Conservation (phyloP, 331 rosid genomes). For the Stylosanthes scabra region DNA sequence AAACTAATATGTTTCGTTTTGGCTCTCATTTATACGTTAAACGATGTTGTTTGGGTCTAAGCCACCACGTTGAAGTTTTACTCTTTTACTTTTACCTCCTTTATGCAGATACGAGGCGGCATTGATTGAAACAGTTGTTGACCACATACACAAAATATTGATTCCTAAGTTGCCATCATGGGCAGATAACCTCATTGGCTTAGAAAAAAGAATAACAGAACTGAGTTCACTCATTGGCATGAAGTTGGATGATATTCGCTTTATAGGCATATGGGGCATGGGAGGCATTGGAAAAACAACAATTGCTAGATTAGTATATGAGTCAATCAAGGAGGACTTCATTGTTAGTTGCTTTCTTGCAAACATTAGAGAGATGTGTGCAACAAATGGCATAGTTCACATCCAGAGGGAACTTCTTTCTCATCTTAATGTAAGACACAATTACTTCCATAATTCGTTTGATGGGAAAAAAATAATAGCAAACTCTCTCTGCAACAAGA, state of each 20-base stretch:
- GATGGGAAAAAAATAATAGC: slow-evolving; percentile 37
- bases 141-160: slow-evolving; percentile 30
- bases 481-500: slow-evolving; percentile 35
- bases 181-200: slow-evolving; percentile 41
- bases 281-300: slow-evolving; percentile 51
- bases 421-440: slow-evolving; percentile 20
- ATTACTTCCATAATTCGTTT: slow-evolving; percentile 20
- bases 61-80: no score
- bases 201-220: slow-evolving; percentile 29
- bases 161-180: slow-evolving; percentile 35
- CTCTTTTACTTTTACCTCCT: no score
- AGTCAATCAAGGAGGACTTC: slow-evolving; percentile 33
- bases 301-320: slow-evolving; percentile 39
- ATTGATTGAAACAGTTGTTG: slow-evolving; percentile 39
- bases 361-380: slow-evolving; percentile 38
- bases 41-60: no score
- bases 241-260: slow-evolving; percentile 26
- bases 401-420: slow-evolving; percentile 46
- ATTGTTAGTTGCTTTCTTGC: slow-evolving; percentile 42
- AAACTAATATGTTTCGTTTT: no score
- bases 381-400: slow-evolving; percentile 31
- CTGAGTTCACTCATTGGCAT: slow-evolving; percentile 32
- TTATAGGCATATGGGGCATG: slow-evolving; percentile 56
- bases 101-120: slow-evolving; percentile 38
- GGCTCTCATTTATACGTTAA: no score